These are phyloP conservation scores for Pleurotus djamor DNA, from an alignment of 768 basidiomycete species.

Conservation along the genomic window DNA sequence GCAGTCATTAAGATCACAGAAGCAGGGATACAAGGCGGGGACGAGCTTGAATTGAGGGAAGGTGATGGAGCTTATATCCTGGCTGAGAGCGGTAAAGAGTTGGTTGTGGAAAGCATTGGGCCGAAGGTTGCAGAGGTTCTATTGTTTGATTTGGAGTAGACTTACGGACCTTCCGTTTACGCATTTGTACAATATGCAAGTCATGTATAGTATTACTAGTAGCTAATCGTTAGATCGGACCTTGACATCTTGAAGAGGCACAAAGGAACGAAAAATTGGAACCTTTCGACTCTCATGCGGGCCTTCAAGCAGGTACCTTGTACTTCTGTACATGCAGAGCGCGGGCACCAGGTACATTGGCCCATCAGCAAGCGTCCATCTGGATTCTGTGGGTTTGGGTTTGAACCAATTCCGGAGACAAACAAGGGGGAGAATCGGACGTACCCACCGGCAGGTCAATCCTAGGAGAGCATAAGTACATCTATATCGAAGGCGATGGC, in stretches of 20 bases:
- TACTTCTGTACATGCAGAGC: too few species aligned
- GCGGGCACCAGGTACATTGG: too few species aligned
- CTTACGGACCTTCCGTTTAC: not conserved
- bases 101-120: slow-evolving; percentile 58
- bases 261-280: too few species aligned
- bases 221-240: not conserved
- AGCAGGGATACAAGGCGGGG: slow-evolving; percentile 30
- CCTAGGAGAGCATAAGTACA: not conserved
- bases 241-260: too few species aligned
- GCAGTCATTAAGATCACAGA: slow-evolving; percentile 51
- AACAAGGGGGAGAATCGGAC: not conserved
- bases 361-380: too few species aligned
- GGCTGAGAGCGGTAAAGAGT: slow-evolving; percentile 39
- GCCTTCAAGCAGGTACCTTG: too few species aligned
- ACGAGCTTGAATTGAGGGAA: slow-evolving; percentile 62
- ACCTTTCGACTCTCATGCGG: too few species aligned
- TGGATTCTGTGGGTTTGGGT: too few species aligned
- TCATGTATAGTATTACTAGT: not conserved
- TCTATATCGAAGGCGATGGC: not conserved
- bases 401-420: too few species aligned
- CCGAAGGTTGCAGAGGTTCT: slow-evolving; percentile 69
- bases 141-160: slow-evolving; percentile 72
- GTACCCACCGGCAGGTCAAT: not conserved
- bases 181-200: not conserved
- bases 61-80: slow-evolving; percentile 85